Evolutionary conservation across 2,329 filamentous ascomycete genomes (phyloP), one percentile per base, ranked within the genome.

Genomic region (Fonsecaea erecta): DNA sequence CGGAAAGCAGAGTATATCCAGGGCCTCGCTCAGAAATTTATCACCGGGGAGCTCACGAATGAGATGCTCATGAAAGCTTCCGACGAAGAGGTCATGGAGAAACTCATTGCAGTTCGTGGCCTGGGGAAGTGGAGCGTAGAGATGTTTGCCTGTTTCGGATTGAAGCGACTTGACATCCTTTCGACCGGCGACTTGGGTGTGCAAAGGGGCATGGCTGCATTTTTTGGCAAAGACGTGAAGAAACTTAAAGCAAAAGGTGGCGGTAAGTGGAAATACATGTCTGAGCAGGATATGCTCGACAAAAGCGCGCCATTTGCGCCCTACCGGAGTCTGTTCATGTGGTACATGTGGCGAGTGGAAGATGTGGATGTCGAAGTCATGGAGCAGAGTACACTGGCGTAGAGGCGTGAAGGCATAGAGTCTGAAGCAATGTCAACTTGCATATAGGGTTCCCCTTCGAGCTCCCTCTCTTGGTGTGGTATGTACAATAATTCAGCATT

Each of bases 251-350:
- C 80, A 37, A 91, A 87, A 69, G 88, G 88, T 28, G 89, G 89
- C 34, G 91, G 91, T 52, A 98, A 98, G 81, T 98, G 93, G 90
- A 98, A 98, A 82, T 99, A 98, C 77, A 97, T 98, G 93, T 86
- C 85, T 37, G 95, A 98, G 79, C 86, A 88, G 75, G 95, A 98
- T 66, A 98, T 99, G 95, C 76, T 90, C 66, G 90, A 93, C 70
- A 83, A 92, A 69, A 88, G 92, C 12, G 90, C 89, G 63, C 87
- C 83, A 74, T 99, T 96, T 77, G 84, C 85, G 64, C 95, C 94
- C 2, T 98, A 96, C 78, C 89, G 93, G 74, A 95, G 90, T 72
- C 76, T 97, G 51, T 97, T 97, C 74, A 97, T 97, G 93, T 97
- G 93, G 93, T 96, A 96, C 76, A 96, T 97, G 91, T 97, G 94